Percentiles rank a stretch among this genome's conserved stretches.
phyloP scores from a whole-genome alignment of 1,284 basidiomycete species.

The Peniophora sp. region DNA sequence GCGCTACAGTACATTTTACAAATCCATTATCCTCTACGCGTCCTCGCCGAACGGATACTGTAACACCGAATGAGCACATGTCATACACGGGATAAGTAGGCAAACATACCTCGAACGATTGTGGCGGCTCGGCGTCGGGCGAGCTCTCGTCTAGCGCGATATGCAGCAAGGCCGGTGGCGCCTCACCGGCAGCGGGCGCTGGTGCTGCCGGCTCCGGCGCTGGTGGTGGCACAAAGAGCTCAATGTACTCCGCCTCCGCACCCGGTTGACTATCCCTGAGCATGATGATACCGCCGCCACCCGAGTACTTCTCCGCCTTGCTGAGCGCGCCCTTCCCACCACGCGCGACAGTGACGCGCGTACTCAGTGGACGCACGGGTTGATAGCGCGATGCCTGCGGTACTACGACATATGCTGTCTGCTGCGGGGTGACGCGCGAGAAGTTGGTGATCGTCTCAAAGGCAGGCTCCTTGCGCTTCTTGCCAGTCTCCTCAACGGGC shows the following conservation, averaged over 20 bases:
- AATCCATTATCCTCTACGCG: slow-evolving; percentile 24
- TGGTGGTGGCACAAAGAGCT: slow-evolving; percentile 27
- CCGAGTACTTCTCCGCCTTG: slow-evolving; percentile 48
- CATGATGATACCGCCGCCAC: slow-evolving; percentile 81
- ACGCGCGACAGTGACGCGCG: slow-evolving; percentile 30
- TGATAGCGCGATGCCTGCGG: slow-evolving; percentile 74
- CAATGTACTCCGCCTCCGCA: slow-evolving; percentile 68
- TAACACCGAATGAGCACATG: slow-evolving; percentile 12
- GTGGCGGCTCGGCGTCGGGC: slow-evolving; percentile 73
- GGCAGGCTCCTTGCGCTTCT: slow-evolving; percentile 62
- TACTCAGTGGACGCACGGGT: slow-evolving; percentile 81
- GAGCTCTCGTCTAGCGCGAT: slow-evolving; percentile 63
- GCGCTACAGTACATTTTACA: slow-evolving; percentile 1
- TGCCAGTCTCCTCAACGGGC: slow-evolving; percentile 27
- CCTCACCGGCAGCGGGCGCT: slow-evolving; percentile 20
- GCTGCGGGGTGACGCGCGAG: slow-evolving; percentile 87
- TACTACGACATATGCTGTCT: slow-evolving; percentile 82
- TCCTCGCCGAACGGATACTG: slow-evolving; percentile 64
- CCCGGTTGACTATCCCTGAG: slow-evolving; percentile 62
- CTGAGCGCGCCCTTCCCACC: slow-evolving; percentile 24
- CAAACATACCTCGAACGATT: slow-evolving; percentile 66
- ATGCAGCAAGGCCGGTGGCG: slow-evolving; percentile 27
- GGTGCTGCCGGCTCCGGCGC: slow-evolving; percentile 40
- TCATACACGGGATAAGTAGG: slow-evolving; percentile 2
- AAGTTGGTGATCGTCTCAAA: slow-evolving; percentile 83